Base-by-base conservation (phyloP, 441 rosid genomes). In the Jatropha podagrica region DNA sequence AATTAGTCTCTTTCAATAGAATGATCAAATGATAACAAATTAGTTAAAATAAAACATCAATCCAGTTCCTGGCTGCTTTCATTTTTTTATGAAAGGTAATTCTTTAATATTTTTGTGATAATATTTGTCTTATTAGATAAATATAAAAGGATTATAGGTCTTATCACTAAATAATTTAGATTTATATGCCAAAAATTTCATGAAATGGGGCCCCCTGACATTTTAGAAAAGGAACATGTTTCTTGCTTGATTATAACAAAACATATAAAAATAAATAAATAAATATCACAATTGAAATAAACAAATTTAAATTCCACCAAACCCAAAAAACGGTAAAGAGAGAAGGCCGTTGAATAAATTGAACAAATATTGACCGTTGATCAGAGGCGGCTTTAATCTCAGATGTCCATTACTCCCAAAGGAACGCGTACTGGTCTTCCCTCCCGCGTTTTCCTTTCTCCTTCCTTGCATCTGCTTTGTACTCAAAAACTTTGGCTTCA, bases 381-480 rank as follows among this genome's bases (percentile, higher is more conserved):
- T 86, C 17, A 49, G 63, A 80, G 97, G 94, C 91, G 93, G 93
- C 97, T 85, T 26, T 15, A 76, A 79, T 86, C 78, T 70, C 66
- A 71, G n/a, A 89, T 95, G 80, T 88, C 81, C 69, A 75, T 72
- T 83, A 32, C 32, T 63, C 3, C 48, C 46, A 49, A 64, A 13
- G 37, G 2, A 69, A 58, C 82, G 80, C 79, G 83, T 81, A 15
- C 18, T 26, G 7, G 48, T 67, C 27, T 18, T 0, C 18, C 52
- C 8, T 59, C 58, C 32, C 71, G 82, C 73, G 64, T 75, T 81
- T 85, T 81, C 87, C 77, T 64, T 58, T 55, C 82, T 32, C 76
- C 78, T 91, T 92, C 97, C 86, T 84, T 70, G 83, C 86, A 78
- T 15, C 51, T 85, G 55, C 87, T 54, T 17, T 58, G 84, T 78